Conservation (phyloP, 352 stramenopile genomes). For the Globisporangium barbulae region DNA sequence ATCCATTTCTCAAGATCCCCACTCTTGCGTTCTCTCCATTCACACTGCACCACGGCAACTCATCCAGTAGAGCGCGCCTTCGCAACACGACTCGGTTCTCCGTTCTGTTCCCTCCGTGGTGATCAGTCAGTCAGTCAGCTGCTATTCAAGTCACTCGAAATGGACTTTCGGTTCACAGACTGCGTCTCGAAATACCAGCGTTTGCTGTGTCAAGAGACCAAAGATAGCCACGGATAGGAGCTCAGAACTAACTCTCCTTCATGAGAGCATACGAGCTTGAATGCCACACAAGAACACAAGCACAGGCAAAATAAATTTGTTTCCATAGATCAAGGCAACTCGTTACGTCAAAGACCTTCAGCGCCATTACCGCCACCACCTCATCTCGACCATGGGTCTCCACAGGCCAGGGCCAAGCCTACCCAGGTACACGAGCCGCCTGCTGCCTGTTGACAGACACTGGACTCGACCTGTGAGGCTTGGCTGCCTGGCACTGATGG, state of each 20-base stretch:
- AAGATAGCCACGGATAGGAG: too few relatives aligned
- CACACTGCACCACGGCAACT: neutral
- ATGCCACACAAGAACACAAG: neutral
- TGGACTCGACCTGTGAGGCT: neutral
- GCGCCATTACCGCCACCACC: neutral
- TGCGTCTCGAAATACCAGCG: neutral
- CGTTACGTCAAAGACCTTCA: neutral
- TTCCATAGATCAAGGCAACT: constrained; percentile 16
- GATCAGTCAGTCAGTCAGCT: neutral
- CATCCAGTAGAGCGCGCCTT: neutral
- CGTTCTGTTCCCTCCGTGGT: neutral
- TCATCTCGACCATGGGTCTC: neutral
- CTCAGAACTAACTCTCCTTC: too few relatives aligned
- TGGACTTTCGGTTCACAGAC: neutral
- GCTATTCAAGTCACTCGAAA: neutral
- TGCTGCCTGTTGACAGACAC: neutral
- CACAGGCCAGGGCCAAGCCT: neutral
- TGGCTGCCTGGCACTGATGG: neutral
- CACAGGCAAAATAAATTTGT: constrained; percentile 12
- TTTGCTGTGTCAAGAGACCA: neutral
- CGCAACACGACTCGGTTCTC: neutral
- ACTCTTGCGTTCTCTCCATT: neutral
- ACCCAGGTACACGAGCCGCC: neutral
- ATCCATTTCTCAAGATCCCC: neutral
- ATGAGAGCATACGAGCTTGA: neutral